Evolutionary conservation across 1,139 yeast species (phyloP), one percentile per base, ranked within the genome.

Genomic region (Saccharomyces hybrid): DNA sequence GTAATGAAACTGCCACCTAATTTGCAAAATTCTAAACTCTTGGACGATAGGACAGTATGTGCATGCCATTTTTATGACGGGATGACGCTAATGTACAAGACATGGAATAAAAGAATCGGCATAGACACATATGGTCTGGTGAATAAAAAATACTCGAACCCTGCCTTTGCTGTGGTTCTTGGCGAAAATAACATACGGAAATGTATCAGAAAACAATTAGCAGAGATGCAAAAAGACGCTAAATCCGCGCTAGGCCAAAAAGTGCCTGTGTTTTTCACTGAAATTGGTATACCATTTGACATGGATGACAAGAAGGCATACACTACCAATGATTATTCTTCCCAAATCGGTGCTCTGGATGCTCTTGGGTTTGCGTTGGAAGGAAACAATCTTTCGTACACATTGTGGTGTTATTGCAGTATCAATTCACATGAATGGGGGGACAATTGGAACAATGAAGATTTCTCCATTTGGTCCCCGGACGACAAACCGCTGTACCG

Each of bases 281-380:
- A 91, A 70, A 90, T 93, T n/a, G 99, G 99, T 2, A 88, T 91
- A 84, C 98, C 99, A 2, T 89, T 84, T 69, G 97, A 93, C 69
- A 87, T 91, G 96, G 93, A 91, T 67, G 78, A 80, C 56, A 86
- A 85, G 63, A 74, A 73, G 49, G 88, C 97, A 0, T 90, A 80
- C 65, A 66, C 69, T 1, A 77, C 76, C 54, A 89, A 91, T 1
- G 79, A 82, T 58, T 90, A 82, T 65, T 70, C 76, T 11, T 78
- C 88, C 1, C 98, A 91, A 65, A 84, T 87, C 2, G 75, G 80
- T 5, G 97, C 97, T 0, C 73, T 88, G 70, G 97, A 91, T 73
- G 96, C 97, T 0, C 70, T 90, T 50, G 78, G 84, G 27, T 80
- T 74, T 63, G 97, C 95, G 0, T 73, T 91, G 50, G 98, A 91